Base-by-base conservation (phyloP, 257 asterid genomes). In the Nyctanthes arbortristis region DNA sequence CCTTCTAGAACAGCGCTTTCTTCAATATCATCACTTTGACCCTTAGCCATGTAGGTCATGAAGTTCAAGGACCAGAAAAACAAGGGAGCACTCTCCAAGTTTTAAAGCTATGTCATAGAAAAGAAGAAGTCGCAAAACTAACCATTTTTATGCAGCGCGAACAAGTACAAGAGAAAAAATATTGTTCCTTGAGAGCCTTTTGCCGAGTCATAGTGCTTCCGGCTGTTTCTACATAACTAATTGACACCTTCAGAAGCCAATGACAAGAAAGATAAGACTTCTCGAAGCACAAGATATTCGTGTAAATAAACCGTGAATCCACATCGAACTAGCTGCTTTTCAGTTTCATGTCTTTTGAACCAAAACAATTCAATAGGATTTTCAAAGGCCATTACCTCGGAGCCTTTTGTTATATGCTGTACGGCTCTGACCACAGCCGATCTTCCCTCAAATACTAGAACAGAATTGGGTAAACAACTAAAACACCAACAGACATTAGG, bases 1-100 rank as follows among this genome's bases (percentile, higher is more conserved):
- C 99, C 97, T 82, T 93, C 99, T 77, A 91, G 77, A 63, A 86
- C 67, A 32, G 97, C 96, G 77, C 90, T 91, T 82, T 91, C 99
- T 84, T 60, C 84, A 75, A 93, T 87, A 81, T 91, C 99, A 77
- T 81, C 88, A 62, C 43, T 25, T 78, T 89, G 85, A 39, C 95
- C 96, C 97, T 93, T 72, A 56, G 45, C 72, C 69, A 84, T 22
- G 18, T 27, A 68, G 79, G 22, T 16, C 25, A 45, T 61, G 39
- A 9, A 68, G 73, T 68, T 79, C 68, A 76, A 77, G 18, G 59
- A 45, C 30, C 25, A 31, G 56, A 76, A 73, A 66, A 43, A 22
- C 32, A 60, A 31, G 20, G 56, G 57, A 18, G 24, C 22, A 73
- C 9, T 58, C 57, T 59, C 25, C 39, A 57, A 54, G 16, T 54